These are phyloP conservation scores for Lasiodiplodia sp. DNA, from an alignment of 2,329 filamentous ascomycete species.

Conservation along the genomic window DNA sequence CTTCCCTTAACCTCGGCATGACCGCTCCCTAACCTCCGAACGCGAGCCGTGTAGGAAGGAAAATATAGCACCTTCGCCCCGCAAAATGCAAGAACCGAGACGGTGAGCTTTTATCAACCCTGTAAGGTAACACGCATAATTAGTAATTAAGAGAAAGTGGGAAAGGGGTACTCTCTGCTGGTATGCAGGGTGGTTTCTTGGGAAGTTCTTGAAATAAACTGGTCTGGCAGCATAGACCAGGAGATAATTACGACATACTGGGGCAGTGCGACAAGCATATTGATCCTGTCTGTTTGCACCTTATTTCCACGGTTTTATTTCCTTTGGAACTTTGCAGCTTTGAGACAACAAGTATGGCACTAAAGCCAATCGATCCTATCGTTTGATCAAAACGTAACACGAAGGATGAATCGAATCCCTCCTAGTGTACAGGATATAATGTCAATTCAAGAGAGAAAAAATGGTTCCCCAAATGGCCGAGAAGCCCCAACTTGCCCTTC, in stretches of 20 bases:
- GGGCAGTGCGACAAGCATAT: not conserved
- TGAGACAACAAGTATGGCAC: not conserved
- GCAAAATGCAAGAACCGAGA: not conserved
- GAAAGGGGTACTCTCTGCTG: not conserved
- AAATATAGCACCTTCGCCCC: not conserved
- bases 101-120: not conserved
- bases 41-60: not conserved
- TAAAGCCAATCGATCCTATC: not conserved
- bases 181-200: not conserved
- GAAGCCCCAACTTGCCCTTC: not conserved
- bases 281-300: not conserved
- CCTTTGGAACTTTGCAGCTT: not conserved
- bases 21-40: not conserved
- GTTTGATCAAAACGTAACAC: not conserved
- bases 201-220: not conserved
- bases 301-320: not conserved
- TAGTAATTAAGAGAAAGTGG: not conserved
- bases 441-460: no score
- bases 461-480: not conserved
- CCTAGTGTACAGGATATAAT: slow-evolving; percentile 24
- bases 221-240: not conserved
- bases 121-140: not conserved
- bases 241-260: not conserved
- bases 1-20: not conserved
- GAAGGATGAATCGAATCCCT: not conserved